phyloP scores from a whole-genome alignment of 2,329 filamentous ascomycete genomes.

The Sordariomycetes sp. region DNA sequence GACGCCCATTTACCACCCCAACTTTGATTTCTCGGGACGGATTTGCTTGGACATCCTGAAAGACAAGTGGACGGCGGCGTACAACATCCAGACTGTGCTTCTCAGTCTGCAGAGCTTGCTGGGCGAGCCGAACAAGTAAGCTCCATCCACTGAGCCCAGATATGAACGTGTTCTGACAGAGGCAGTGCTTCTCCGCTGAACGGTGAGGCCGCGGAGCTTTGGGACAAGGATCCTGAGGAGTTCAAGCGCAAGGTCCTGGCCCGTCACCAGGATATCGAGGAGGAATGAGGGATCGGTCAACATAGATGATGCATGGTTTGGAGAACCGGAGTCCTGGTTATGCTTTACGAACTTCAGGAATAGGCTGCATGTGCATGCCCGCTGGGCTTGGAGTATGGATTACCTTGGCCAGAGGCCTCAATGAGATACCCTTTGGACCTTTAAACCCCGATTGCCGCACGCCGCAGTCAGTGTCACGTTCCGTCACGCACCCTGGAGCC shows the following conservation, averaged over 20 bases:
- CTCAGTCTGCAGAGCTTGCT: slow-evolving; percentile 90
- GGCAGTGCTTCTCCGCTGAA: slow-evolving; percentile 83
- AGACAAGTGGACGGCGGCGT: slow-evolving; percentile 97
- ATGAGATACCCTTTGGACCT: neutral
- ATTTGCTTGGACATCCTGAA: slow-evolving; percentile 98
- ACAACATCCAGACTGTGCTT: slow-evolving; percentile 91
- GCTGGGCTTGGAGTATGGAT: neutral
- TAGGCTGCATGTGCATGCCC: neutral
- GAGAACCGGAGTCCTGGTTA: slow-evolving; percentile 8
- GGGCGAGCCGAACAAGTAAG: slow-evolving; percentile 96
- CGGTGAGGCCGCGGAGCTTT: slow-evolving; percentile 90
- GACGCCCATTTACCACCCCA: slow-evolving; percentile 98
- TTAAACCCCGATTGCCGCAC: neutral
- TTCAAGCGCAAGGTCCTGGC: slow-evolving; percentile 70
- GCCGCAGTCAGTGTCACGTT: too few species aligned
- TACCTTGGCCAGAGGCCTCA: neutral
- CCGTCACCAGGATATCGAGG: slow-evolving; percentile 55
- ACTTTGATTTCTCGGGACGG: slow-evolving; percentile 92
- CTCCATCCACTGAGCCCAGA: slow-evolving; percentile 8
- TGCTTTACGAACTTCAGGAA: neutral
- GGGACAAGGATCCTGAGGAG: slow-evolving; percentile 80
- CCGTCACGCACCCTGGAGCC: too few species aligned
- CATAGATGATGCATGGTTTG: slow-evolving; percentile 5
- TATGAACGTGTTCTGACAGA: slow-evolving; percentile 9
- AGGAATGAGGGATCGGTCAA: slow-evolving; percentile 34